phyloP scores from a whole-genome alignment of 2,329 filamentous ascomycete species.

The Rachicladosporium sp. region DNA sequence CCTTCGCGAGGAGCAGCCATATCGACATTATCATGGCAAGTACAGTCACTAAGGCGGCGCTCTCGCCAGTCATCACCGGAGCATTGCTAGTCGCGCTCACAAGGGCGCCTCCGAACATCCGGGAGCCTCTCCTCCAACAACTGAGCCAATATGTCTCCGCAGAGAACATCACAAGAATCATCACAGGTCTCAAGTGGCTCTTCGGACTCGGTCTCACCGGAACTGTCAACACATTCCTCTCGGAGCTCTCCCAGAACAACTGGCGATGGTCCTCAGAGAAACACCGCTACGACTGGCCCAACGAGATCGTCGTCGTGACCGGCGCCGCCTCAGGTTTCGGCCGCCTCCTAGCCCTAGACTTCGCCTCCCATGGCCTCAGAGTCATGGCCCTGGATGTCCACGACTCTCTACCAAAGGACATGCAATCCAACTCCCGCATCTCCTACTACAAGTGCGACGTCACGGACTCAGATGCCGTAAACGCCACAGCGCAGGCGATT shows the following conservation, averaged over 20 bases:
- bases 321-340: constrained; percentile 28
- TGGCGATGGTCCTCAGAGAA: constrained; percentile 26
- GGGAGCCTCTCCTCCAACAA: constrained; percentile 18
- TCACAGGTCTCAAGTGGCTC: constrained; percentile 19
- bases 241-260: constrained; percentile 22
- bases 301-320: constrained; percentile 26
- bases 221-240: constrained; percentile 17
- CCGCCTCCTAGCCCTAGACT: constrained; percentile 22
- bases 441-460: constrained; percentile 36
- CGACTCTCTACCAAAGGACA: constrained; percentile 21
- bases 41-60: not conserved
- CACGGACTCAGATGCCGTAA: constrained; percentile 35
- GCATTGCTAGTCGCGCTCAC: constrained; percentile 20
- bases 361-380: constrained; percentile 25
- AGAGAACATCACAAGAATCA: constrained; percentile 14
- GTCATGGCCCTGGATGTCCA: constrained; percentile 28
- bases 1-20: too few relatives aligned
- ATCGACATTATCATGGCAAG: constrained; percentile 8
- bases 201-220: constrained; percentile 21
- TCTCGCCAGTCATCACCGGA: constrained; percentile 19
- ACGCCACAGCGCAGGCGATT: constrained; percentile 28
- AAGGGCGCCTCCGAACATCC: constrained; percentile 16
- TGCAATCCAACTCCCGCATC: constrained; percentile 21
- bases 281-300: constrained; percentile 23
- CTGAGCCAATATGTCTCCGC: constrained; percentile 17